Percentiles rank a stretch among this genome's conserved stretches.
Conservation (phyloP, 352 stramenopile genomes). For the Pythium rishiriense region DNA sequence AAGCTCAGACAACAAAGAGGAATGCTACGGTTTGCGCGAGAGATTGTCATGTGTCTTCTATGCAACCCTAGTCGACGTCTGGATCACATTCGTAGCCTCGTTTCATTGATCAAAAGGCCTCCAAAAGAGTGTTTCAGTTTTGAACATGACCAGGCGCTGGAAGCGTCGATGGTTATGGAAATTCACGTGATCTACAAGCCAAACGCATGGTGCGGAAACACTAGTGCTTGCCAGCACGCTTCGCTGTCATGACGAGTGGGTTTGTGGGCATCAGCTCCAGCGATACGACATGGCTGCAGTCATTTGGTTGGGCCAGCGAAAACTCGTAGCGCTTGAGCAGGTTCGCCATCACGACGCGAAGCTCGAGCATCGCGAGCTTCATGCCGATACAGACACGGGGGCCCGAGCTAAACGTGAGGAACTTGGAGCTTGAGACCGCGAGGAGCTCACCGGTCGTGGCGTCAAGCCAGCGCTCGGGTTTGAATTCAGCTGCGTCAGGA, state of each 20-base stretch:
- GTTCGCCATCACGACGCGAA: slow-evolving; percentile 19
- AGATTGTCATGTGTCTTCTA: no score
- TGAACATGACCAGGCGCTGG: no score
- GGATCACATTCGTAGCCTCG: no score
- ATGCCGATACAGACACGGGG: slow-evolving; percentile 48
- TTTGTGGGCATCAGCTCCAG: slow-evolving; percentile 1
- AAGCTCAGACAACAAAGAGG: no score
- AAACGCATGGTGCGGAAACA: no score
- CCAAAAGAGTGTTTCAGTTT: no score
- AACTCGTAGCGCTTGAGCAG: slow-evolving; percentile 16
- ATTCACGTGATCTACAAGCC: no score
- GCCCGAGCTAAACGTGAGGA: slow-evolving; percentile 41
- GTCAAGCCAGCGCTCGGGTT: slow-evolving; percentile 72
- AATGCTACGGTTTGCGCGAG: no score
- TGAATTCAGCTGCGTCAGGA: slow-evolving; percentile 40
- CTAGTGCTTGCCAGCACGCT: no score
- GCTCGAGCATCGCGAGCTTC: slow-evolving; percentile 52
- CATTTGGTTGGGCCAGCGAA: slow-evolving; percentile 7
- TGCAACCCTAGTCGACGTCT: no score
- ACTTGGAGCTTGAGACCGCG: slow-evolving; percentile 19
- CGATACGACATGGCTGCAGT: slow-evolving; percentile 8
- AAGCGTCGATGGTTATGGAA: no score
- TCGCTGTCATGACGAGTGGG: neutral
- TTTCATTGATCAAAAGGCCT: no score
- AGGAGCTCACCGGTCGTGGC: neutral